Evolutionary conservation across 2,329 filamentous ascomycete genomes (phyloP), one percentile per base, ranked within the genome.

Genomic region (Phaeosphaeria sp.): DNA sequence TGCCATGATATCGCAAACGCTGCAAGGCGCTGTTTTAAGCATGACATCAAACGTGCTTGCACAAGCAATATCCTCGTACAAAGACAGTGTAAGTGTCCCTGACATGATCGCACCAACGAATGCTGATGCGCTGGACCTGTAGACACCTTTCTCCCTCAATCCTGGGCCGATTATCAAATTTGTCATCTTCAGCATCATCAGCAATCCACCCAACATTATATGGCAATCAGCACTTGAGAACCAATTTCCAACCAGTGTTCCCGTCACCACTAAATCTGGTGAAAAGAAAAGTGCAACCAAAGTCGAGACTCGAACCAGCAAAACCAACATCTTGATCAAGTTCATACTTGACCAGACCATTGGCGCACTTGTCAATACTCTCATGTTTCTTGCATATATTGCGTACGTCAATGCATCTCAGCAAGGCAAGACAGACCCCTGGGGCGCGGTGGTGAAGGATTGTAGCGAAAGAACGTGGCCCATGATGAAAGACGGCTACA

Each of bases 211-310:
- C 46, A 97, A 97, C 78, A 91, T 92, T 72, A 73, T 91, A 68
- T 97, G 92, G 93, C 93, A 96, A 82, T 84, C 87, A 42, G 91
- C 85, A 72, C 83, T 97, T 52, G 93, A 97, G 77, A 80, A 84
- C 6, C 78, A 82, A 3, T 96, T 92, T 71, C 93, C 93, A 0
- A 89, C 89, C 0, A 44, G 75, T 77, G 49, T 81, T 11, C 67
- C 79, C 5, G 77, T 78, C 54, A 72, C 67, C 6, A 53, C 63
- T 15, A 55, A 68, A 20, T 27, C 65, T 15, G 52, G 57, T 21
- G 67, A 75, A 54, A 75, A 78, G 56, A 69, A 76, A 49, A 66
- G 59, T 20, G 60, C 70, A 44, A 66, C 75, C 44, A 54, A 52
- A 1, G 63, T 60, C 10, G 63, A 69, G 43, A 69, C 66, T 23